Evolutionary conservation across 306 rosid genomes (phyloP), one percentile per base, ranked within the genome.

Genomic region (Vigna trinervia): DNA sequence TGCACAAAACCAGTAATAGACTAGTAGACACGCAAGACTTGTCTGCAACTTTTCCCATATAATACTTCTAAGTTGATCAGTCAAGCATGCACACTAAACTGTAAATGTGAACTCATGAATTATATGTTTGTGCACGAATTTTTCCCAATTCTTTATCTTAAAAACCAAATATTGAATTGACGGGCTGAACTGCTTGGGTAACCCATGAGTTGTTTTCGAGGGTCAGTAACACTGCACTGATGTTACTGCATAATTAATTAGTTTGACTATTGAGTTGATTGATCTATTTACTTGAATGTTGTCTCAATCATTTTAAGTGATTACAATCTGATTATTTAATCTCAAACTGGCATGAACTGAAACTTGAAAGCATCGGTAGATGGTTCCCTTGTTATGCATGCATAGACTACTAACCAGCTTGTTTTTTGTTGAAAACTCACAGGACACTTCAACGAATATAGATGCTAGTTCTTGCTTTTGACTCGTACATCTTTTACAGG

Each of bases 401-500:
- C 62, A 65, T 58, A 59, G 48, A 59, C 10, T 48, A 59, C 10
- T 48, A 58, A 28, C 52, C 32, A 5, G 17, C 57, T 73, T 36
- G 52, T 12, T 58, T 72, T 57, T 77, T 69, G 48, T 39, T 66
- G 38, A 53, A 81, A 83, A 58, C 41, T 70, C 41, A 6, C 51
- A 58, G 26, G 68, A 76, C 22, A 30, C 69, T 22, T 69, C 14
- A 59, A 78, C 64, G 12, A 6, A 15, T 48, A 46, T 36, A 71
- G 12, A 12, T 80, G 28, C 59, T 43, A 74, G 28, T 39, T 67
- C 51, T 62, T 68, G 53, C 41, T 34, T 34, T 53, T 34, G 59
- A 19, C 32, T 45, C 54, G 9, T 52, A 54, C 79, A 50, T 75
- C 69, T 81, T 17, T 81, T 73, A 51, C 80, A 94, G 98, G 98